Evolutionary conservation across 148 eudicot species (phyloP), one percentile per base, ranked within the genome.

Genomic region (Spergularia bocconei): DNA sequence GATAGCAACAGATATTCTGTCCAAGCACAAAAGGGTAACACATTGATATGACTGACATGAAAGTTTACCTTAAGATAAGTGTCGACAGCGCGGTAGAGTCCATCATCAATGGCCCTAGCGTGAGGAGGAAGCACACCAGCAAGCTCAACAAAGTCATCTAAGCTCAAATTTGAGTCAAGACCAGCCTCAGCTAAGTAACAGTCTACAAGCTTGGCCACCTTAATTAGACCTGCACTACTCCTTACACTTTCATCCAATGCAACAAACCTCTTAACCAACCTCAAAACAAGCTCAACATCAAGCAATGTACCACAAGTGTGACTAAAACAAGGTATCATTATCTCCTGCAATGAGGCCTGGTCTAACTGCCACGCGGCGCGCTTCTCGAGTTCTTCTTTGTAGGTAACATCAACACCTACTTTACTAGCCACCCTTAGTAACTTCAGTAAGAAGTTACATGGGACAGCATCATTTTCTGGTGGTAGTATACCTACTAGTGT

Each of bases 1-100:
- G n/a, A 15, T 5, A 14, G 15, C 7, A 55, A 16, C n/a, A 55
- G 6, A 55, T 6, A 6, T 17, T 15, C 0, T n/a, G 59, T 55
- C 59, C 59, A 55, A 55, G 48, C 48, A 44, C 8, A 44, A 29
- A 63, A 63, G 67, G n/a, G 8, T 13, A 63, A 33, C 8, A 63
- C 6, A 1, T 44, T 4, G 38, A 1, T 16, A 12, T 47, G 11
- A 44, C 9, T 47, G 44, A 54, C 20, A 64, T 58, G 41, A 68
- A 17, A 65, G 11, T 29, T 75, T 87, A 90, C 98, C 87, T 91
- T 91, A 69, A 93, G 87, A 72, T 87, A 93, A 16, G 89, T 90
- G 64, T 93, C 98, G 67, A 93, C 84, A 59, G 98, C 97, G 0
- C 95, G 83, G 78, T 93, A 93, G 36, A 93, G 84, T 2, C 88